phyloP scores from a whole-genome alignment of 108 stramenopile species.

The Nitzschia inconspicua region DNA sequence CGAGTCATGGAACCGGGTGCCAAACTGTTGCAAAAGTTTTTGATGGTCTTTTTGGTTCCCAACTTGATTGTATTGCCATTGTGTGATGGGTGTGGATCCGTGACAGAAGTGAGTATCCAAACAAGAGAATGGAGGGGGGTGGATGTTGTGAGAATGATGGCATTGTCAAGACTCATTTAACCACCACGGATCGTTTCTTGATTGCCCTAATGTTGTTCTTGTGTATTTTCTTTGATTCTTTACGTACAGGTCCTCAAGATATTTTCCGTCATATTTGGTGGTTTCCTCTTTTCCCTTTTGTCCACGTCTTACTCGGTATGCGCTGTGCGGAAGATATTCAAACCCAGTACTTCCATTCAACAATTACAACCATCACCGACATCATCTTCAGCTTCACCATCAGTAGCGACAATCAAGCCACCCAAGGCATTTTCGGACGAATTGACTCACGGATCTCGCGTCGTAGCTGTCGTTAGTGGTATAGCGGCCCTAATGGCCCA shows the following conservation, averaged over 20 bases:
- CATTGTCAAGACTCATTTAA: neutral
- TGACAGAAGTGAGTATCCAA: slow-evolving; percentile 34
- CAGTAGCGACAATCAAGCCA: slow-evolving; percentile 3
- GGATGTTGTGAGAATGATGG: neutral
- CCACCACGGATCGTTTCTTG: too few species aligned
- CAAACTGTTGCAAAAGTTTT: slow-evolving; percentile 65
- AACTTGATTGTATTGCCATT: slow-evolving; percentile 68
- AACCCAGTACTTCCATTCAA: neutral
- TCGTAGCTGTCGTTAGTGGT: slow-evolving; percentile 26
- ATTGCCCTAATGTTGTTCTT: neutral
- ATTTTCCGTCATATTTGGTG: slow-evolving; percentile 39
- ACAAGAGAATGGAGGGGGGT: neutral
- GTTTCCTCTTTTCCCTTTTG: slow-evolving; percentile 51
- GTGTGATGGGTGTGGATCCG: slow-evolving; percentile 49
- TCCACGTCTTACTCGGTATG: slow-evolving; percentile 45
- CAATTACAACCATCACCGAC: neutral
- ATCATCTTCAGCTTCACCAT: slow-evolving; percentile 2
- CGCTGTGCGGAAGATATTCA: slow-evolving; percentile 32
- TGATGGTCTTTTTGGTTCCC: slow-evolving; percentile 79
- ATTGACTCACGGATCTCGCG: slow-evolving; percentile 24
- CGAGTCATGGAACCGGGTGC: slow-evolving; percentile 55
- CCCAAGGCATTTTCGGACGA: slow-evolving; percentile 51
- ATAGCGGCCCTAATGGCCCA: slow-evolving; percentile 24
- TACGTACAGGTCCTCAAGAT: slow-evolving; percentile 43
- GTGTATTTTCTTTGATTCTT: neutral